These are phyloP conservation scores for Penicillium sp. DNA, from an alignment of 2,329 filamentous ascomycete species.

Conservation along the genomic window DNA sequence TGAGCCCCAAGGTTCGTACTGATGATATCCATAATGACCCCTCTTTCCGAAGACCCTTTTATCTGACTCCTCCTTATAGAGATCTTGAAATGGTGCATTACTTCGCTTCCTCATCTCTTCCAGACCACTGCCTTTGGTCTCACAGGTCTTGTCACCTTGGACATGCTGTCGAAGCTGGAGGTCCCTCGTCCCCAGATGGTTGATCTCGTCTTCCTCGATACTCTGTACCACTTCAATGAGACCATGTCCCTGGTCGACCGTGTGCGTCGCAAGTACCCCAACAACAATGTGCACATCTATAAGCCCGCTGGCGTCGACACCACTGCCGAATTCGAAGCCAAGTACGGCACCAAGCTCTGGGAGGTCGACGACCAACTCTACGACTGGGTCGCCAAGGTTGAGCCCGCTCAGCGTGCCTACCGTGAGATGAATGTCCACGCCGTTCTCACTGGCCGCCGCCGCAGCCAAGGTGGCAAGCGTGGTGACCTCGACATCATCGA, in stretches of 20 bases:
- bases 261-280: slow-evolving; percentile 73
- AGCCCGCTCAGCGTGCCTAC: slow-evolving; percentile 91
- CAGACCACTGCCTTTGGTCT: slow-evolving; percentile 83
- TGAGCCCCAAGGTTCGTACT: slow-evolving; percentile 66
- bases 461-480: slow-evolving; percentile 89
- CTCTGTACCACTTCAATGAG: slow-evolving; percentile 77
- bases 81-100: slow-evolving; percentile 87
- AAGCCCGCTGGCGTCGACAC: slow-evolving; percentile 76
- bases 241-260: slow-evolving; percentile 72
- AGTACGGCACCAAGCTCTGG: slow-evolving; percentile 81
- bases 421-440: slow-evolving; percentile 82
- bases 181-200: slow-evolving; percentile 51
- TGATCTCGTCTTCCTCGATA: slow-evolving; percentile 72
- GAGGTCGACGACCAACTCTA: slow-evolving; percentile 84
- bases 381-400: slow-evolving; percentile 96
- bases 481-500: slow-evolving; percentile 89
- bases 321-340: slow-evolving; percentile 73
- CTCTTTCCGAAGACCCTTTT: slow-evolving; percentile 6
- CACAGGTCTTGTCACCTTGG: slow-evolving; percentile 76
- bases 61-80: slow-evolving; percentile 51
- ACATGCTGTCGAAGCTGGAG: slow-evolving; percentile 60
- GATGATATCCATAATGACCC: slow-evolving; percentile 2
- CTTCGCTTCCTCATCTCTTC: slow-evolving; percentile 84
- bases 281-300: slow-evolving; percentile 82
- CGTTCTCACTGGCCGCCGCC: slow-evolving; percentile 85